A percentile compares a stretch with the other conserved stretches of the same genome.
These are phyloP conservation scores for Cladosporium sp. DNA, from an alignment of 2,329 filamentous ascomycete species.

Conservation along the genomic window DNA sequence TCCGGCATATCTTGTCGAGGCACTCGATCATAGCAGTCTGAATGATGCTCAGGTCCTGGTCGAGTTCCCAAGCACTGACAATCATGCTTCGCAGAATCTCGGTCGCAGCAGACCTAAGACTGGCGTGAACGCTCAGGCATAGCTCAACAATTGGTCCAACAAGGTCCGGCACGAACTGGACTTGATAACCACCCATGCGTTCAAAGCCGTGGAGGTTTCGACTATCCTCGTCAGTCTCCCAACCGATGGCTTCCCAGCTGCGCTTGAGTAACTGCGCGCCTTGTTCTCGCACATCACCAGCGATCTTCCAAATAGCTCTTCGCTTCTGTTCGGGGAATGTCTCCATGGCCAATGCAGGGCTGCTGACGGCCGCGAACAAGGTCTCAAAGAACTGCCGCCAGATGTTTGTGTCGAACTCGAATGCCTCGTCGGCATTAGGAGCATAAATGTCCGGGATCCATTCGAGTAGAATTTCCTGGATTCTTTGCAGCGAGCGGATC, in stretches of 20 bases:
- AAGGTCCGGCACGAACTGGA: slow-evolving; percentile 91
- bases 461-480: slow-evolving; percentile 75
- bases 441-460: slow-evolving; percentile 84
- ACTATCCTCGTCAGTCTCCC: slow-evolving; percentile 84
- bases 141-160: slow-evolving; percentile 90
- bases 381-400: slow-evolving; percentile 94
- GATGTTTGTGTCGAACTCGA: slow-evolving; percentile 79
- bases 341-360: slow-evolving; percentile 82
- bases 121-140: slow-evolving; percentile 92
- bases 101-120: slow-evolving; percentile 81
- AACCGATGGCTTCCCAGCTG: slow-evolving; percentile 94
- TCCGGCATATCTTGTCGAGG: slow-evolving; percentile 81
- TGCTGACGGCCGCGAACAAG: slow-evolving; percentile 82
- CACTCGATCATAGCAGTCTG: slow-evolving; percentile 97
- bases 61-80: slow-evolving; percentile 94
- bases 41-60: slow-evolving; percentile 83
- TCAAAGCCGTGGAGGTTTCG: slow-evolving; percentile 69
- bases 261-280: slow-evolving; percentile 79
- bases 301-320: slow-evolving; percentile 96
- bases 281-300: slow-evolving; percentile 87
- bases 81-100: slow-evolving; percentile 97
- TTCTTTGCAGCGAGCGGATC: slow-evolving; percentile 77
- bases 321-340: slow-evolving; percentile 97
- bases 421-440: slow-evolving; percentile 55
- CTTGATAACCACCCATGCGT: slow-evolving; percentile 93